Base-by-base conservation (phyloP, 1,284 basidiomycete species). In the Apiotrichum veenhuisii region DNA sequence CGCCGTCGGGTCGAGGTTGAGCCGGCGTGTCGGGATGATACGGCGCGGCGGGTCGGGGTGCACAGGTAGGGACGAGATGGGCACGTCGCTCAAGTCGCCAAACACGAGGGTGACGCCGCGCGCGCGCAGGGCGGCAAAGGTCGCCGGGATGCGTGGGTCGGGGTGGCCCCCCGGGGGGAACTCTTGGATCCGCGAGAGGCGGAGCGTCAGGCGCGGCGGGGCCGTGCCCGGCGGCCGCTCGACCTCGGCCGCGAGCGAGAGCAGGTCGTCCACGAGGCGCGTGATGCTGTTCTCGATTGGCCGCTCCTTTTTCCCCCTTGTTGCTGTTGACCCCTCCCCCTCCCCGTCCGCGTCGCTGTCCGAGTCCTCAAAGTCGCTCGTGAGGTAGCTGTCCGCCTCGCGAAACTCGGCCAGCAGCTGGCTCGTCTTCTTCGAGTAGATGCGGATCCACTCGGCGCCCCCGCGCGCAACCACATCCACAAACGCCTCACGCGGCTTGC, bases 1-100 rank as follows among this genome's bases (percentile, higher is more conserved):
- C 0, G 87, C 80, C 0, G 89, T 91, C 11, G 91, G 80, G 71
- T 92, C 90, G 41, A 91, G 80, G 65, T 90, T 91, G 72, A 92
- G 79, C 45, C 79, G 77, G 4, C 69, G 62, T 0, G 55, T 52
- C 3, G 52, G 52, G 22, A 73, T 0, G 89, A 76, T 0, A 82
- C 78, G 0, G 86, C 79, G 70, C 91, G 89, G 0, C 87, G 85
- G 44, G 89, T 82, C 64, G 44, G 79, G 77, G 3, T 67, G 58
- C 0, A 85, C 86, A 0, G 88, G 86, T 20, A 55, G 33, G 1
- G 30, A 25, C 17, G 75, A 51, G 12, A 81, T 55, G 15, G 52
- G 44, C 3, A 57, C 37, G 10, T 65, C 58, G 41, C 54, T 50
- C 44, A 72, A 50, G 62, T 88, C 87, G 4, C 88, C 89, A 22